Base-by-base conservation (phyloP, 768 basidiomycete genomes). In the Mycena amicta region DNA sequence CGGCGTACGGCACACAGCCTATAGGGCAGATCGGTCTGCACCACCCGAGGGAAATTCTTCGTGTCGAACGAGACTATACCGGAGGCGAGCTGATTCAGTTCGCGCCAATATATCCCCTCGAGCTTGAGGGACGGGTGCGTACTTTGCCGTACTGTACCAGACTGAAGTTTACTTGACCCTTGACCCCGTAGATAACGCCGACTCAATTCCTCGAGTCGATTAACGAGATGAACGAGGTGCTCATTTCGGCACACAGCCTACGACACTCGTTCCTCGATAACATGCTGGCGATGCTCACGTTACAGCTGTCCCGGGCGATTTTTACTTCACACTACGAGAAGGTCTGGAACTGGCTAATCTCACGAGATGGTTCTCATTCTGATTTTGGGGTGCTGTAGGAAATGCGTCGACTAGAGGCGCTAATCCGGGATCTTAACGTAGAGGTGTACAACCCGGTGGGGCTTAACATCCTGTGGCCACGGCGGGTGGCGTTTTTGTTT, bases 61-160 rank as follows among this genome's bases (percentile, higher is more conserved):
- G 96, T 45, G 77, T 99, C 40, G 96, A 98, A 72, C 77, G 97
- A 53, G 97, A 99, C 71, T 99, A 97, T 71, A 84, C 79, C 15
- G 87, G 88, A 1, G 97, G 96, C 2, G 96, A 98, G 70, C 77
- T 95, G 5, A 83, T 87, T 28, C 96, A 98, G 74, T 97, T 99
- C 71, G 82, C 92, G 30, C 83, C 93, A 0, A 85, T 88, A 62
- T 99, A 90, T 72, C 95, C 93, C 1, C 75, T 95, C 40, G 97
- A 99, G 72, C 79, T 99, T 4, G 95, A 98, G 65, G 93, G 93
- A 46, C 82, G 97, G 72, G 95, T 96, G 67, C 68, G 91, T 77
- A 49, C 23, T 40, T 22, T 16, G 40, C 20, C 15, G 54, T 33
- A 41, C 41, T 55, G n/a, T n/a, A n/a, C n/a, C n/a, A n/a, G 22